These are phyloP conservation scores for Sonneratia alba DNA, from an alignment of 345 rosid genomes.

Conservation along the genomic window DNA sequence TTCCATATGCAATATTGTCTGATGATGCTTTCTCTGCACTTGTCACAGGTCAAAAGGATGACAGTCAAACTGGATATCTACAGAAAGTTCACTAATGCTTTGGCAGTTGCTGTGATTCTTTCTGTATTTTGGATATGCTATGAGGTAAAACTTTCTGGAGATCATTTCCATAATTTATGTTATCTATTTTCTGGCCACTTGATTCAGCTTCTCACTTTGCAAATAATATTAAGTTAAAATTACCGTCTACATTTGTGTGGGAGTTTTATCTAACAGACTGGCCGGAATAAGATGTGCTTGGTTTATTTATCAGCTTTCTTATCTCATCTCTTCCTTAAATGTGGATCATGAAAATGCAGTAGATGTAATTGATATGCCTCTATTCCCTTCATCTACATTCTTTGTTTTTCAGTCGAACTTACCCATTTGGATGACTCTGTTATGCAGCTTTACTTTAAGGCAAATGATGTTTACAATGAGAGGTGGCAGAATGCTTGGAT, in stretches of 20 bases:
- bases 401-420: not conserved
- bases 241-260: not conserved
- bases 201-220: not conserved
- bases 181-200: not conserved
- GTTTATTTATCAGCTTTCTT: not conserved
- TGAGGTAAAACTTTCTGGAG: conserved; percentile 41
- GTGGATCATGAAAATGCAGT: not conserved
- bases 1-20: not conserved
- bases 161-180: not conserved
- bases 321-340: not conserved
- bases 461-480: conserved; percentile 92
- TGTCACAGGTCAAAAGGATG: conserved; percentile 62
- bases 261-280: not conserved
- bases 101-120: conserved; percentile 68
- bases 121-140: conserved; percentile 86
- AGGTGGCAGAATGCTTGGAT: conserved; percentile 93
- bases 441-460: conserved; percentile 85
- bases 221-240: not conserved
- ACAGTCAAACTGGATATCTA: conserved; percentile 81
- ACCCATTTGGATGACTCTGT: conserved; percentile 4
- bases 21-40: not conserved
- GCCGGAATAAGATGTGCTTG: not conserved
- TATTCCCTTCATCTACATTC: not conserved
- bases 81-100: conserved; percentile 90
- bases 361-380: not conserved